A percentile compares a stretch with the other conserved stretches of the same genome.
Evolutionary conservation across 2,329 filamentous ascomycete genomes (phyloP).

Genomic region (Neonectria hederae): DNA sequence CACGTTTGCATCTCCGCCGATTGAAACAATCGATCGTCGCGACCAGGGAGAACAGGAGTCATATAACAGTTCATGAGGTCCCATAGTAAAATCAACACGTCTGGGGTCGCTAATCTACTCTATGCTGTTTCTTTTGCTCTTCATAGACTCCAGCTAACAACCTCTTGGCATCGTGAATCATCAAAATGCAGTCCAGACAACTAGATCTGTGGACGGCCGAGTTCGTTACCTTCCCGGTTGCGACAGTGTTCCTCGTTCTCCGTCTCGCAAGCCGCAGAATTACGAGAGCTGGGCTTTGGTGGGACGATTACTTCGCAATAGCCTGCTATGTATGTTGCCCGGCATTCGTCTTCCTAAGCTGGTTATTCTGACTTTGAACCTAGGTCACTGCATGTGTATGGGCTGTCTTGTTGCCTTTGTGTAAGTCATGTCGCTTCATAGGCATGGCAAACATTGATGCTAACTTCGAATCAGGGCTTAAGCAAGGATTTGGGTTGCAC

Average conservation of each 20-base stretch:
- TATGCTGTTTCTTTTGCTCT: not conserved
- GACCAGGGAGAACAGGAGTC: not conserved
- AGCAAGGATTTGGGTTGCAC: not conserved
- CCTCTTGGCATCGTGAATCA: not conserved
- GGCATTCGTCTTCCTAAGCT: too few relatives aligned
- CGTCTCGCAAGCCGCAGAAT: slow-evolving; percentile 33
- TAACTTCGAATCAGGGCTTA: slow-evolving; percentile 6
- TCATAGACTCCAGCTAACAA: not conserved
- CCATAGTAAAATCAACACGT: not conserved
- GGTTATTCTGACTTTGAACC: not conserved
- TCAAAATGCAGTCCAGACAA: slow-evolving; percentile 26
- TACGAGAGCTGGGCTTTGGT: slow-evolving; percentile 30
- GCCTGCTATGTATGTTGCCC: slow-evolving; percentile 29
- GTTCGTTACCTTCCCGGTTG: slow-evolving; percentile 33
- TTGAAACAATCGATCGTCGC: not conserved
- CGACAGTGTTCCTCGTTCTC: slow-evolving; percentile 29
- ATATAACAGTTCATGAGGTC: not conserved
- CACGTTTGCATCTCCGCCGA: not conserved
- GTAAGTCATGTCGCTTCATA: slow-evolving; percentile 6
- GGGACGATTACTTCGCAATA: slow-evolving; percentile 38
- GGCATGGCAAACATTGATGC: not conserved
- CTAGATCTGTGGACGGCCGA: slow-evolving; percentile 27
- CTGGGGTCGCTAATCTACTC: not conserved
- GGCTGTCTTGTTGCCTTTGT: slow-evolving; percentile 29
- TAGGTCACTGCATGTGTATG: slow-evolving; percentile 29